Evolutionary conservation across 495 filamentous ascomycete species (phyloP).

Genomic region (Pyronema omphalodes): DNA sequence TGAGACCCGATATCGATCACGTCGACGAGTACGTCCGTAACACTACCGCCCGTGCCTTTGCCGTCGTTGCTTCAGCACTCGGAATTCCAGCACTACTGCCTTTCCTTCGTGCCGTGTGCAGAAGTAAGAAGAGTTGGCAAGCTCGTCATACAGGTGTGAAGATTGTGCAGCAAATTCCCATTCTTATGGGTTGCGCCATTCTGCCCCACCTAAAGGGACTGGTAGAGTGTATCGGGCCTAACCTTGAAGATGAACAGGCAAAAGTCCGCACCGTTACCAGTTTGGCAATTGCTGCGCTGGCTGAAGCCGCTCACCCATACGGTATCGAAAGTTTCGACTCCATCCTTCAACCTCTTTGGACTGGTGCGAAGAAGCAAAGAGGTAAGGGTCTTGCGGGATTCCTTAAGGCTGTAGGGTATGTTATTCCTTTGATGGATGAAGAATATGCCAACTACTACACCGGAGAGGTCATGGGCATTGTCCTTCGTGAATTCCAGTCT

Average conservation of each 20-base stretch:
- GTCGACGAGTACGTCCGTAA: conserved; percentile 99
- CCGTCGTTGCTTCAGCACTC: conserved; percentile 89
- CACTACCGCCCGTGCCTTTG: conserved; percentile 92
- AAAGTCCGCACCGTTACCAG: conserved; percentile 94
- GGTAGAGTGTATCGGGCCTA: conserved; percentile 90
- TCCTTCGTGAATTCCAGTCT: conserved; percentile 85
- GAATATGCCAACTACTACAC: conserved; percentile 99
- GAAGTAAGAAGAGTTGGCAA: conserved; percentile 98
- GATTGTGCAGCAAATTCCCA: conserved; percentile 98
- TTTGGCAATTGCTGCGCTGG: conserved; percentile 85
- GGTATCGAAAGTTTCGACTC: conserved; percentile 98
- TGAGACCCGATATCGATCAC: conserved; percentile 98
- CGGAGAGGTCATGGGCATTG: conserved; percentile 94
- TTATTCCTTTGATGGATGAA: conserved; percentile 98
- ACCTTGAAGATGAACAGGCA: conserved; percentile 90
- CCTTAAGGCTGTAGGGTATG: conserved; percentile 92
- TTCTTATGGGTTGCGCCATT: conserved; percentile 95
- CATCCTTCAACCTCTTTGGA: conserved; percentile 94
- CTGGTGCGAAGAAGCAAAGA: conserved; percentile 82
- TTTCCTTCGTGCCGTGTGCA: conserved; percentile 85
- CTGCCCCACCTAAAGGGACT: conserved; percentile 89
- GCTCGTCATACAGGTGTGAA: conserved; percentile 98
- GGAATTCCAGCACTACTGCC: conserved; percentile 90
- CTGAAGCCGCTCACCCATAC: conserved; percentile 92
- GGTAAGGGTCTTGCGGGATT: conserved; percentile 93